These are phyloP conservation scores for Cercospora sesami DNA, from an alignment of 2,329 filamentous ascomycete genomes.

Conservation along the genomic window DNA sequence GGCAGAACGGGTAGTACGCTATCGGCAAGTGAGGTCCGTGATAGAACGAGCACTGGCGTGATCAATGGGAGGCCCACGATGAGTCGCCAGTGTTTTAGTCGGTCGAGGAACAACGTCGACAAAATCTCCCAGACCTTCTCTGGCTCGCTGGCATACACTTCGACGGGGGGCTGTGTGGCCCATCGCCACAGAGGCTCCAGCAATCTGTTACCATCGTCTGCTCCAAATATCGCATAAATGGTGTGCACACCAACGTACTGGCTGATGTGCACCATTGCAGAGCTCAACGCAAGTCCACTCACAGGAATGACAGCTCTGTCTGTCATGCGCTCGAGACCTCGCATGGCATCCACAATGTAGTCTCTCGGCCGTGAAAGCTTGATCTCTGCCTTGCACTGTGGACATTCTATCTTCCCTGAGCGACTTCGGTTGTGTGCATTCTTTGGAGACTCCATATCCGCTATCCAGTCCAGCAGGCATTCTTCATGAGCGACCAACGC, in stretches of 20 bases:
- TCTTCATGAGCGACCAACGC: constrained; percentile 86
- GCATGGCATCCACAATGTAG: constrained; percentile 66
- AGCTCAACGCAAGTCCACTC: constrained; percentile 56
- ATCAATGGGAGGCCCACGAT: constrained; percentile 66
- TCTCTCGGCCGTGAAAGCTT: constrained; percentile 73
- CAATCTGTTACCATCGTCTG: constrained; percentile 59
- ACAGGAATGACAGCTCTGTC: constrained; percentile 65
- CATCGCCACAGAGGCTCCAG: constrained; percentile 45
- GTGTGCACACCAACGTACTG: constrained; percentile 59
- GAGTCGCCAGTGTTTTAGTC: constrained; percentile 50
- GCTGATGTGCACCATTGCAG: constrained; percentile 28
- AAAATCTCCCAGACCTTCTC: constrained; percentile 18
- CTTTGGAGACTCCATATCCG: constrained; percentile 73
- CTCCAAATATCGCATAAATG: constrained; percentile 66
- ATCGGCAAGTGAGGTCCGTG: constrained; percentile 64
- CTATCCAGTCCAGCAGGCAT: constrained; percentile 88
- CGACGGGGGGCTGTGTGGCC: constrained; percentile 27
- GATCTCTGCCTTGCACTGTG: constrained; percentile 85
- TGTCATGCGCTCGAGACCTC: constrained; percentile 58
- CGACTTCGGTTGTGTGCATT: constrained; percentile 48
- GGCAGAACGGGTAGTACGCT: constrained; percentile 63
- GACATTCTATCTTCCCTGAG: constrained; percentile 69
- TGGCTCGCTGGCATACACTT: constrained; percentile 27
- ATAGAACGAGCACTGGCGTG: constrained; percentile 66
- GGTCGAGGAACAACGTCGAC: constrained; percentile 28